Base-by-base conservation (phyloP, 2,329 filamentous ascomycete genomes). In the Cladosporium austrohemisphaericum region DNA sequence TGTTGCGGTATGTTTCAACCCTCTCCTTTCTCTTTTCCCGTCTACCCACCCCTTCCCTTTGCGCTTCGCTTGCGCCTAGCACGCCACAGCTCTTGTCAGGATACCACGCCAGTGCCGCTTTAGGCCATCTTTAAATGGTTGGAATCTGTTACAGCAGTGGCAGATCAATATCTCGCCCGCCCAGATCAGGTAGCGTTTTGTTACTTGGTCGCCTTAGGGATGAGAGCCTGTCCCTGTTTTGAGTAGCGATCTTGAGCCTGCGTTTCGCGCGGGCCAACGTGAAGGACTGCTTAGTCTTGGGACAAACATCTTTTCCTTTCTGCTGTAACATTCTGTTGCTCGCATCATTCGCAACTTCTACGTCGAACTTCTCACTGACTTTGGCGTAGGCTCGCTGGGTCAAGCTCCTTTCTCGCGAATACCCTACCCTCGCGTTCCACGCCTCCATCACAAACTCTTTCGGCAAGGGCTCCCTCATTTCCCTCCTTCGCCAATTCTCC, bases 101-200 rank as follows among this genome's bases (percentile, higher is more conserved):
- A 76, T 81, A 76, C 77, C 80, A 82, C 84, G 81, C 78, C 74
- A 38, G 44, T 33, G 44, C 44, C 73, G 70, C 67, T 72, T 63
- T 65, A 68, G 67, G 75, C 70, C 72, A 76, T 46, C 38, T 69
- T 73, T 70, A 77, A 69, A 83, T 93, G 88, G 85, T 84, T 84
- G 81, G 76, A 72, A 73, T 88, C 91, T 94, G 93, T 98, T 98
- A 98, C 88, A 89, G 86, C 86, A 83, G 88, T 96, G 93, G 93
- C 85, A 97, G 81, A 98, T 84, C 70, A 76, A 96, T 77, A 77
- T 77, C 76, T 74, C 48, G 78, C 83, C 78, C 76, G 75, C 76
- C 75, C 80, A 84, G 86, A 85, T 68, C 75, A 76, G 77, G 76
- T 79, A 77, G 87, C 90, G 91, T 97, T 83, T 89, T 97, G 93